Conservation (phyloP, 2,329 filamentous ascomycete species). For the Beauveria rudraprayagi region DNA sequence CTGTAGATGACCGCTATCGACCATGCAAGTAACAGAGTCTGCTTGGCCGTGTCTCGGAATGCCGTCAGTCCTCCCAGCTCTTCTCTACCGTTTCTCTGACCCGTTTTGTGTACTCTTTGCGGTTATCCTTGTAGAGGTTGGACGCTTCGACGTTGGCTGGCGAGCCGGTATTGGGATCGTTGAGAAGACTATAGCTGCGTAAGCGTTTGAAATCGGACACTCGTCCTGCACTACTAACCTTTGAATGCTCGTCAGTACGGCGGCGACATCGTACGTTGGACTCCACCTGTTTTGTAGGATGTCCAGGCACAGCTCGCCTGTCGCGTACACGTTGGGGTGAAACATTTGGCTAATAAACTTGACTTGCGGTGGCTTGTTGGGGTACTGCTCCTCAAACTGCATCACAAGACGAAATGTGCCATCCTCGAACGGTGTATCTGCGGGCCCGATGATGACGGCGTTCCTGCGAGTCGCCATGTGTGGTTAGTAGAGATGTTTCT, state of each 20-base stretch:
- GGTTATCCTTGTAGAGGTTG: slow-evolving; percentile 96
- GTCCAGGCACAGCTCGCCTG: slow-evolving; percentile 90
- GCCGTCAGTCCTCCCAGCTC: slow-evolving; percentile 83
- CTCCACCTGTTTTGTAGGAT: slow-evolving; percentile 98
- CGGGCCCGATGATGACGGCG: slow-evolving; percentile 93
- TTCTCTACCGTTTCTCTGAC: slow-evolving; percentile 97
- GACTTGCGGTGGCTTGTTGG: slow-evolving; percentile 94
- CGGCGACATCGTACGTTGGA: slow-evolving; percentile 95
- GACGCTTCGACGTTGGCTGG: slow-evolving; percentile 97
- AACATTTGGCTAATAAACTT: slow-evolving; percentile 99
- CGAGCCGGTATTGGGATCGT: slow-evolving; percentile 97
- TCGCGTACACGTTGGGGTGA: slow-evolving; percentile 96
- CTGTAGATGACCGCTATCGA: neutral
- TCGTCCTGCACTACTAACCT: slow-evolving; percentile 47
- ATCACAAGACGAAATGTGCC: slow-evolving; percentile 96
- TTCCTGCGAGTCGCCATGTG: slow-evolving; percentile 55
- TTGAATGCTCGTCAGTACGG: slow-evolving; percentile 94
- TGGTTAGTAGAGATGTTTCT: neutral
- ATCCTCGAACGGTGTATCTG: slow-evolving; percentile 96
- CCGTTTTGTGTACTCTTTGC: slow-evolving; percentile 90
- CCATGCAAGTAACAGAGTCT: neutral
- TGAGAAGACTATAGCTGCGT: slow-evolving; percentile 61
- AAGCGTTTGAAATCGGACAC: slow-evolving; percentile 16
- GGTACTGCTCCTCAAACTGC: slow-evolving; percentile 98
- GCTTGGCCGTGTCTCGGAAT: neutral